Evolutionary conservation across 306 rosid species (phyloP), one percentile per base, ranked within the genome.

Genomic region (Canavalia gladiata): DNA sequence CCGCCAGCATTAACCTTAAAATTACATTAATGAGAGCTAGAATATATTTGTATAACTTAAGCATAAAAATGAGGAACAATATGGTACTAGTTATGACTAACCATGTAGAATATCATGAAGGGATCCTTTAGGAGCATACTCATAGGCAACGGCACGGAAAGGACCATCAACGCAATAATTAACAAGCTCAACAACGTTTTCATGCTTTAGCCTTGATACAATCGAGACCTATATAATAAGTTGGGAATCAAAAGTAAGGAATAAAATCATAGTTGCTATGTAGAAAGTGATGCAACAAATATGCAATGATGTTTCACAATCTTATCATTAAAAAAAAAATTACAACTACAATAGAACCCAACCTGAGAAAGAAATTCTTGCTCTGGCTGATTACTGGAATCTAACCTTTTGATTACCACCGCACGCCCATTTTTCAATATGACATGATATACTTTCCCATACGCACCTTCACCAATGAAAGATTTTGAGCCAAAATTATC

Each of bases 301-400:
- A 45, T 28, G 71, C 60, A 13, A 65, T 0, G 10, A 41, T 42
- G 50, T 6, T 54, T 55, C 41, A 12, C 33, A 54, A 25, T 54
- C 69, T 71, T 42, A 73, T 51, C 30, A 54, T 45, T 8, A 12
- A 45, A 50, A 42, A 50, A 42, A 41, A 47, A 37, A 0, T 7
- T 18, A 7, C 25, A 25, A 58, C 68, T 0, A 34, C 45, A 46
- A 50, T 62, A 6, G 65, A 43, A 30, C 31, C 68, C 1, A 84
- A 94, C 98, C 98, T 91, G 94, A 13, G 97, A 88, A 43, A 90
- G 87, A 77, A 94, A 94, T 64, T 94, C 93, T 77, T 79, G 92
- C 37, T 91, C 92, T 34, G 91, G 94, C 75, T 91, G 97, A 71
- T 63, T 90, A 79, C 86, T 90, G 54, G 94, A 76, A 80, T 94